Conservation (phyloP, 306 rosid species). For the Neltuma alba region DNA sequence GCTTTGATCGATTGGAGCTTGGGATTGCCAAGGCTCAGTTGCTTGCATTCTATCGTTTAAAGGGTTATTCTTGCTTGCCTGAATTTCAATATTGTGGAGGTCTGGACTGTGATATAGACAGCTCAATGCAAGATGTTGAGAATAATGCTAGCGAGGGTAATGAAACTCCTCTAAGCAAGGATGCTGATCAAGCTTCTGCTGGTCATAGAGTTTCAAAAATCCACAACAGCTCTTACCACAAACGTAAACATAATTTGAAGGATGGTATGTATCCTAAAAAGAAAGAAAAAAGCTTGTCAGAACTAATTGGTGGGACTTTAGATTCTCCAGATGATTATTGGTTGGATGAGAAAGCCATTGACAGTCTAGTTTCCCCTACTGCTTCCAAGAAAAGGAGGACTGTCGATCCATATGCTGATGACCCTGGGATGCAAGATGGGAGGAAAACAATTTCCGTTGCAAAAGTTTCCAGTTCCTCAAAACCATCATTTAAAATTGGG, state of each 20-base stretch:
- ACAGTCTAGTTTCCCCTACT: conserved; percentile 42
- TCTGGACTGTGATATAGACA: conserved; percentile 56
- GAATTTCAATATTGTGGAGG: conserved; percentile 71
- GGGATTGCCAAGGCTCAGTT: conserved; percentile 85
- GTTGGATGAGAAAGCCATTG: conserved; percentile 51
- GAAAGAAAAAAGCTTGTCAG: conserved; percentile 80
- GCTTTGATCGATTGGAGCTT: conserved; percentile 67
- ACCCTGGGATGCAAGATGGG: conserved; percentile 52
- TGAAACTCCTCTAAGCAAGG: conserved; percentile 36
- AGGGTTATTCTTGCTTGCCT: conserved; percentile 76
- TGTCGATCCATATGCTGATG: conserved; percentile 56
- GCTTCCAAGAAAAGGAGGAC: conserved; percentile 60
- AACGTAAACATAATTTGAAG: conserved; percentile 75
- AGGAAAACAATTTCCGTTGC: conserved; percentile 60
- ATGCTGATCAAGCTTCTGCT: conserved; percentile 47
- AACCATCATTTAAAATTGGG: conserved; percentile 82
- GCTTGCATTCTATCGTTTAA: conserved; percentile 68
- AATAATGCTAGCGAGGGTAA: conserved; percentile 37
- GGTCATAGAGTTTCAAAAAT: conserved; percentile 45
- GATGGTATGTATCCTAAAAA: conserved; percentile 54
- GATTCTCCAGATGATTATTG: conserved; percentile 55
- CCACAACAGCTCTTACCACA: conserved; percentile 52
- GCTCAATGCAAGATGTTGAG: conserved; percentile 38
- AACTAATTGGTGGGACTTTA: conserved; percentile 60
- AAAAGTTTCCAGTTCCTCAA: conserved; percentile 59